Evolutionary conservation across 2,329 filamentous ascomycete genomes (phyloP).

Genomic region (Microsporum audouinii): DNA sequence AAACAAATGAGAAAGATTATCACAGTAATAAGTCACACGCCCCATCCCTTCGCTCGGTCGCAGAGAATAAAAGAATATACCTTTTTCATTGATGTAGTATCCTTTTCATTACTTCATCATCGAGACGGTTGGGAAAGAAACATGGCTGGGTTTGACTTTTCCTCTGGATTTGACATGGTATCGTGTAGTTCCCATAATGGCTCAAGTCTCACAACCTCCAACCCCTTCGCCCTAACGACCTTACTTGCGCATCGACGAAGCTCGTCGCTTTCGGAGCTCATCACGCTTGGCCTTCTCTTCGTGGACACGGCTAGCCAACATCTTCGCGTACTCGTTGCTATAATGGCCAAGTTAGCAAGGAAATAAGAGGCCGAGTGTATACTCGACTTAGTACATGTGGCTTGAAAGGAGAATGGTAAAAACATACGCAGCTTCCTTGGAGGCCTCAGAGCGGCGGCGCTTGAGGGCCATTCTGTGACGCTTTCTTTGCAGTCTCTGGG

Average conservation of each 20-base stretch:
- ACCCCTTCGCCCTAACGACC: conserved; percentile 8
- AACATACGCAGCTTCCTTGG: conserved; percentile 96
- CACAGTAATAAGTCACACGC: background rate
- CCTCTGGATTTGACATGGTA: conserved; percentile 1
- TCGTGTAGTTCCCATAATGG: background rate
- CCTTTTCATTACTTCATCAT: conserved; percentile 6
- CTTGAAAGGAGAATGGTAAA: background rate
- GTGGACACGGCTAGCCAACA: conserved; percentile 92
- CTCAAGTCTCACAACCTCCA: conserved; percentile 3
- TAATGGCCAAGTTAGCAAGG: conserved; percentile 2
- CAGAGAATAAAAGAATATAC: conserved; percentile 1
- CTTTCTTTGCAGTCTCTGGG: conserved; percentile 99
- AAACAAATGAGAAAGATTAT: conserved; percentile 5
- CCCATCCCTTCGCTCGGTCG: background rate
- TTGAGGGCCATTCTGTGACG: conserved; percentile 95
- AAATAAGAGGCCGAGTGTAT: background rate
- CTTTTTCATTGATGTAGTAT: conserved; percentile 3
- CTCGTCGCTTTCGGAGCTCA: conserved; percentile 91
- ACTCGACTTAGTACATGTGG: background rate
- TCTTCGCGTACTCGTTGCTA: conserved; percentile 90
- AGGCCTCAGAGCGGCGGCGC: conserved; percentile 90
- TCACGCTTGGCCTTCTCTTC: conserved; percentile 92
- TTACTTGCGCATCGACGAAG: conserved; percentile 88
- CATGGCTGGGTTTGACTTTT: conserved; percentile 1
- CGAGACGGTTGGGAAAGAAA: background rate